Evolutionary conservation across 805 yeast species (phyloP).

Genomic region (Scheffersomyces coipomensis): DNA sequence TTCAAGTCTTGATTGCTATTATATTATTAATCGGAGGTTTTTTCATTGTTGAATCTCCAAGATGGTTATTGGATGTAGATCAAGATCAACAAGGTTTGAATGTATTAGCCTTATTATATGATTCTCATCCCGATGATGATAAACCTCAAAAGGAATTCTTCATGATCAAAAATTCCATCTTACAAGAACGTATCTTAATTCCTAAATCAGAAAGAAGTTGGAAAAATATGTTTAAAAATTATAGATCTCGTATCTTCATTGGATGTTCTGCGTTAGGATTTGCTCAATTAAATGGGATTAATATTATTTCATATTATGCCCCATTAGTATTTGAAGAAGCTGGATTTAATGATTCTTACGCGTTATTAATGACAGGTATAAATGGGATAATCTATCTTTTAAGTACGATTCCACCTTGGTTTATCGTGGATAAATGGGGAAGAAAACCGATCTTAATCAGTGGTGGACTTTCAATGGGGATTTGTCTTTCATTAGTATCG

Average conservation of each 20-base stretch:
- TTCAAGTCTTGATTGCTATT: slow-evolving; percentile 74
- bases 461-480: slow-evolving; percentile 40
- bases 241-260: slow-evolving; percentile 31
- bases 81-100: slow-evolving; percentile 56
- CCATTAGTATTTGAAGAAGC: slow-evolving; percentile 52
- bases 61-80: slow-evolving; percentile 86
- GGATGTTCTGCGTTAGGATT: slow-evolving; percentile 44
- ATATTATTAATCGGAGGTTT: slow-evolving; percentile 71
- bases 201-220: slow-evolving; percentile 43
- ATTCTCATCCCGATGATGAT: slow-evolving; percentile 26
- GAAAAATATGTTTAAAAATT: slow-evolving; percentile 39
- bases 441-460: slow-evolving; percentile 42
- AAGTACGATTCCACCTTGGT: slow-evolving; percentile 46
- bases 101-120: slow-evolving; percentile 23
- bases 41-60: slow-evolving; percentile 81
- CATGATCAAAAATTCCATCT: slow-evolving; percentile 44
- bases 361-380: slow-evolving; percentile 44
- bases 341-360: slow-evolving; percentile 41
- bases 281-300: slow-evolving; percentile 54
- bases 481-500: slow-evolving; percentile 32
- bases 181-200: slow-evolving; percentile 33
- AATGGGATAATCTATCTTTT: slow-evolving; percentile 38
- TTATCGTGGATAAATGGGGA: slow-evolving; percentile 45
- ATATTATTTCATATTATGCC: slow-evolving; percentile 57
- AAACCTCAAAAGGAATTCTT: slow-evolving; percentile 44